Evolutionary conservation across 2,329 filamentous ascomycete genomes (phyloP).

Genomic region (Stagonosporopsis vannaccii): DNA sequence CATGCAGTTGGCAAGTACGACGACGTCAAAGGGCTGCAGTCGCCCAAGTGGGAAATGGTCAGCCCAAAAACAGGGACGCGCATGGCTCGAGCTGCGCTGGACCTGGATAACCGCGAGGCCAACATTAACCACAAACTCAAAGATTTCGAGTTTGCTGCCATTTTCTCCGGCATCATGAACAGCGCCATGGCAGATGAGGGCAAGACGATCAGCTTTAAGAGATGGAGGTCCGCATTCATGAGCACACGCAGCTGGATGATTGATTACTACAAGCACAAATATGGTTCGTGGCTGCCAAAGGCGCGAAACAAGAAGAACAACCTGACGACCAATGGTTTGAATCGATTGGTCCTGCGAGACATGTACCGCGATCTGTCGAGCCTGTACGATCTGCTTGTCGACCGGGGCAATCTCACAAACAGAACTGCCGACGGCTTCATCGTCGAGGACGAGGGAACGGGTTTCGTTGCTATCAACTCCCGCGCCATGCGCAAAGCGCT

Average conservation of each 20-base stretch:
- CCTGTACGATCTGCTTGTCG: constrained; percentile 87
- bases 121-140: constrained; percentile 77
- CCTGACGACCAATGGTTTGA: constrained; percentile 84
- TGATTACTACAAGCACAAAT: constrained; percentile 71
- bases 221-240: constrained; percentile 78
- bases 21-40: constrained; percentile 72
- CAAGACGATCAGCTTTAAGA: constrained; percentile 80
- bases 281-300: constrained; percentile 88
- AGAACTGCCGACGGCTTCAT: constrained; percentile 75
- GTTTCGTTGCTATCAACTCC: constrained; percentile 65
- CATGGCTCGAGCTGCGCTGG: constrained; percentile 82
- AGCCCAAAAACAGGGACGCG: constrained; percentile 75
- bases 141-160: constrained; percentile 87
- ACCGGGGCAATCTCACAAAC: constrained; percentile 79
- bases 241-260: constrained; percentile 78
- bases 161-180: constrained; percentile 87
- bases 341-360: constrained; percentile 79
- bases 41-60: constrained; percentile 74
- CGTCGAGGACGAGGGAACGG: constrained; percentile 60
- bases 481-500: constrained; percentile 79
- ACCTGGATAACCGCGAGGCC: constrained; percentile 75
- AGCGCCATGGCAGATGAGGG: constrained; percentile 80
- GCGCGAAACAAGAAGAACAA: constrained; percentile 90
- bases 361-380: constrained; percentile 86
- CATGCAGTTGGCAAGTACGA: constrained; percentile 88